Evolutionary conservation across 2,329 filamentous ascomycete species (phyloP), one percentile per base, ranked within the genome.

Genomic region (Pseudopyrenochaeta lycopersici): DNA sequence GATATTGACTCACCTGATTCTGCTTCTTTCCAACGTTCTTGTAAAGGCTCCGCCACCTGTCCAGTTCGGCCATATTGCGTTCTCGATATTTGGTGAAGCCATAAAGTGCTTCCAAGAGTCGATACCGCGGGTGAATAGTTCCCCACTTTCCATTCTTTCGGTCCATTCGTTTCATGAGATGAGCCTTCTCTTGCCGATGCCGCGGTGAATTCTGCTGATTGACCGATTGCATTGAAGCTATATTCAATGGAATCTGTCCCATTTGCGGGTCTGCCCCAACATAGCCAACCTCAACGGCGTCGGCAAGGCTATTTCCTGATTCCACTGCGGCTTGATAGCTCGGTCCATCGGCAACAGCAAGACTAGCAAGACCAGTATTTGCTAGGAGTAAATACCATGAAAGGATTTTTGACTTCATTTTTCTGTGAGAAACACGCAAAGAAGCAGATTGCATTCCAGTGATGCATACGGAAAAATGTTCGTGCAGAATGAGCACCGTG

Each of bases 1-100:
- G 7, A 7, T 2, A 7, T 11, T 6, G 12, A 30, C 39, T 1
- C 39, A 60, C 66, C 49, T 65, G 62, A 40, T 62, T 70, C 49
- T 70, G 67, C 35, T 63, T 49, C 41, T 62, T 70, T 4, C 56
- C 40, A 0, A 67, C 52, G 29, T 65, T 67, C 11, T 56, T 58
- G 39, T 68, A 71, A 40, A 67, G 23, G 2, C 39, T 44, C 6
- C 65, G 56, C 67, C 67, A 69, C 12, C 63, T 53, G 3, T 66
- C 49, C 6, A 70, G 23, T 23, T 70, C 68, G 0, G 52, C 60
- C 46, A 61, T 49, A 35, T 60, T 63, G 7, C 58, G 55, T 15
- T 66, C 62, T 11, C 49, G 41, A 32, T 68, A 70, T 7, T 51
- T 61, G 0, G 49, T 49, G 6, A 62, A 68, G 1, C 56, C 63